These are phyloP conservation scores for Mycogone perniciosa DNA, from an alignment of 2,329 filamentous ascomycete genomes.

Conservation along the genomic window DNA sequence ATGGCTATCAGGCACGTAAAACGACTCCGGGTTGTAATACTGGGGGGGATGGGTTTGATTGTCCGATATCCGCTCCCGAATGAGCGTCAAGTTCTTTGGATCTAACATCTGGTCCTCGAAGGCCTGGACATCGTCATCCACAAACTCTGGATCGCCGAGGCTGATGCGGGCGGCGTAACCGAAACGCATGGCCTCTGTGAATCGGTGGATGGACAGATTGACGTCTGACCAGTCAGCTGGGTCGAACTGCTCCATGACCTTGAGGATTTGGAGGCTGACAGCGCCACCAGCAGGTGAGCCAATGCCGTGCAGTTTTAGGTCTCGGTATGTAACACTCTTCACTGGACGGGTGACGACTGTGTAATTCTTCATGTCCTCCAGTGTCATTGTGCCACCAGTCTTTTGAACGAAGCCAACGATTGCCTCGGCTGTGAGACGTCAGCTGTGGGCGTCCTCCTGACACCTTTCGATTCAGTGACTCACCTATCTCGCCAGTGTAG, in stretches of 20 bases:
- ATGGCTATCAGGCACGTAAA: conserved; percentile 62
- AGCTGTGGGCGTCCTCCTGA: background rate
- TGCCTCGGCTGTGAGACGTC: conserved; percentile 51
- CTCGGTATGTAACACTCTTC: conserved; percentile 59
- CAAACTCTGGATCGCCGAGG: conserved; percentile 76
- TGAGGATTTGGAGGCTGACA: conserved; percentile 69
- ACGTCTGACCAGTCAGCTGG: conserved; percentile 44
- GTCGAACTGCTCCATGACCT: conserved; percentile 73
- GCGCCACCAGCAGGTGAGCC: conserved; percentile 73
- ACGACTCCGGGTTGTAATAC: conserved; percentile 63
- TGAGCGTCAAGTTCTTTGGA: conserved; percentile 48
- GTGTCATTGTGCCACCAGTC: conserved; percentile 76
- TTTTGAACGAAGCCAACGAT: conserved; percentile 64
- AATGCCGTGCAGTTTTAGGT: conserved; percentile 61
- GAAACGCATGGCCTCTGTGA: conserved; percentile 86
- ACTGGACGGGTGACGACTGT: conserved; percentile 58
- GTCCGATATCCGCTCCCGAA: conserved; percentile 65
- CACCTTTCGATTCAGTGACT: background rate
- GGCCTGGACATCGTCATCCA: conserved; percentile 48
- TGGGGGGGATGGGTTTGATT: conserved; percentile 62
- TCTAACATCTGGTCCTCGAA: conserved; percentile 66
- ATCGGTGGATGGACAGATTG: conserved; percentile 70
- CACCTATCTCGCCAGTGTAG: conserved; percentile 61
- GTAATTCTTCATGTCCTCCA: conserved; percentile 72
- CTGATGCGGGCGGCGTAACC: conserved; percentile 74